Evolutionary conservation across 176 grass and related monocot species (phyloP).

Genomic region (Triticum monococcum): DNA sequence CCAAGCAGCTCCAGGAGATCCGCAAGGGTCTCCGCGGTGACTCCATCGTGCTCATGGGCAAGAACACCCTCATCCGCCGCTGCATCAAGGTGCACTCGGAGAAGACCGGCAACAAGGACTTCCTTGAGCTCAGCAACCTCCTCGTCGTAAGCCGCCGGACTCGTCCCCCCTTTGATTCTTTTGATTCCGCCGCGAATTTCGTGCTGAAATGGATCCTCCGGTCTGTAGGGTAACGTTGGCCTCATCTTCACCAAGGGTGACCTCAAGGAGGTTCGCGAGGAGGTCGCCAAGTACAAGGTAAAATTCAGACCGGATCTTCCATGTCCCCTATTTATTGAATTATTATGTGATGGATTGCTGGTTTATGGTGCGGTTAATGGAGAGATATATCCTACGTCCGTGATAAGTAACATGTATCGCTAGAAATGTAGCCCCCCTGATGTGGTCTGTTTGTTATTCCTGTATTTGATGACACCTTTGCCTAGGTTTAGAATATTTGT

Average conservation of each 20-base stretch:
- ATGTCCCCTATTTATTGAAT: not conserved
- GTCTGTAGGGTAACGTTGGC: conserved; percentile 69
- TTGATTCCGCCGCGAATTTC: not conserved
- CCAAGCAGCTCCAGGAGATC: conserved; percentile 83
- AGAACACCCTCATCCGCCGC: conserved; percentile 81
- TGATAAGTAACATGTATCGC: not conserved
- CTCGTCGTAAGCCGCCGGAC: conserved; percentile 40
- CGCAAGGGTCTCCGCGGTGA: conserved; percentile 68
- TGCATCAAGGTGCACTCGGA: conserved; percentile 78
- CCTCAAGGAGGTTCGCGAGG: conserved; percentile 86
- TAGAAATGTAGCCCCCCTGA: not conserved
- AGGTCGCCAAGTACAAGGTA: conserved; percentile 85
- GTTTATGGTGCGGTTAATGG: not conserved
- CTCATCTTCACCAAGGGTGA: conserved; percentile 95
- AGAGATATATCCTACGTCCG: not conserved
- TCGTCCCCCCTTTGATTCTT: not conserved
- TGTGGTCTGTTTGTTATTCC: not conserved
- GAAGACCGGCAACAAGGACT: conserved; percentile 50
- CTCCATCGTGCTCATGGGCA: conserved; percentile 83
- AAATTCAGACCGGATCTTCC: not conserved
- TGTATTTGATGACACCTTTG: not conserved
- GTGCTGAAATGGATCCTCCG: not conserved
- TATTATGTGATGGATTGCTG: too few species aligned
- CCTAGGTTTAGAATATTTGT: not conserved
- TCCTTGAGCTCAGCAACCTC: conserved; percentile 49